Conservation (phyloP, 2,329 filamentous ascomycete species). For the Epichloe scottii region DNA sequence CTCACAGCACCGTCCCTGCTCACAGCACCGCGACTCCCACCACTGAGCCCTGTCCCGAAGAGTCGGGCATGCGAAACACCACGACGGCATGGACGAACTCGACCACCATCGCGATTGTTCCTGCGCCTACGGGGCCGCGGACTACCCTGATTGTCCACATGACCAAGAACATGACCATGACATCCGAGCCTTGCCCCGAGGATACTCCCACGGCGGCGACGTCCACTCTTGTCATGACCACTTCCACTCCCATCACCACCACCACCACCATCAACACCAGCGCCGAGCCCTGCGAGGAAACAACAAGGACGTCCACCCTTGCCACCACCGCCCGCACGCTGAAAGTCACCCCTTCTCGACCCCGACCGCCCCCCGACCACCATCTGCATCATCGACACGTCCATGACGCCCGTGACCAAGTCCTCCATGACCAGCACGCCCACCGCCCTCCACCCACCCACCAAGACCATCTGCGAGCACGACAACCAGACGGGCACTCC, state of each 20-base stretch:
- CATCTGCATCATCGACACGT: slow-evolving; percentile 20
- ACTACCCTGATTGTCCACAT: neutral
- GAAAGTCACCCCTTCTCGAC: neutral
- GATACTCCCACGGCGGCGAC: neutral
- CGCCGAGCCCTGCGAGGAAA: slow-evolving; percentile 4
- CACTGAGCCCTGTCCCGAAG: neutral
- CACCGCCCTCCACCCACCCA: slow-evolving; percentile 14
- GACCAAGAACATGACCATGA: neutral
- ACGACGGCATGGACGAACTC: too few species aligned
- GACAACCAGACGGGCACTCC: slow-evolving; percentile 19
- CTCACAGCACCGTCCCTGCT: neutral
- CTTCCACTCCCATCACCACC: neutral
- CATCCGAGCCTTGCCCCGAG: slow-evolving; percentile 3
- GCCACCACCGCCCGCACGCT: neutral
- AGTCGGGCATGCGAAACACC: neutral
- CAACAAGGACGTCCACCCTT: neutral
- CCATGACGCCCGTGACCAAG: slow-evolving; percentile 19
- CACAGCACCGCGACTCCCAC: neutral
- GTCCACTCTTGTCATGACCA: neutral
- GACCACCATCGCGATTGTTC: neutral
- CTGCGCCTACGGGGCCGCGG: neutral
- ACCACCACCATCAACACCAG: neutral
- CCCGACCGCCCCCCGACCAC: neutral
- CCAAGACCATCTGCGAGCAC: slow-evolving; percentile 19
- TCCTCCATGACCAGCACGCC: slow-evolving; percentile 14